Base-by-base conservation (phyloP, 306 rosid species). In the Gastrolobium villosum region DNA sequence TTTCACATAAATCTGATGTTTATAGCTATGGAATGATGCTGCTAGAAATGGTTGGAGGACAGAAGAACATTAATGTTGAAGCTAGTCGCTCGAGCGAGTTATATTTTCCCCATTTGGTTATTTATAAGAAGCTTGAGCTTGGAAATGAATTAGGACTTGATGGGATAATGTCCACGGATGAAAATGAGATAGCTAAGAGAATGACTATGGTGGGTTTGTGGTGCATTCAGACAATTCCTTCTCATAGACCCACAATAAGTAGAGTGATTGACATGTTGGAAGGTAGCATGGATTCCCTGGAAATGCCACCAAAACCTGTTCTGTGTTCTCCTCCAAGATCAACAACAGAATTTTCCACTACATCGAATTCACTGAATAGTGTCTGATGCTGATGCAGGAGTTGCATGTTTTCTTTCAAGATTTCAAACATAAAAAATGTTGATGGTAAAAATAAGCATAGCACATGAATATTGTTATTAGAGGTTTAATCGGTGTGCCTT, bases 251-350 rank as follows among this genome's bases (percentile, higher is more conserved):
- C 13, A 84, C 87, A 10, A 88, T 86, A 30, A 84, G 66, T 76
- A 79, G 3, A 59, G 90, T 88, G 65, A 86, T 88, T 76, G 92
- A 86, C 35, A 83, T 88, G 92, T 60, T 88, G 66, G 79, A 79
- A 77, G 87, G 79, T 65, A 79, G 40, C 69, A 4, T 64, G 39
- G 88, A 86, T 14, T 78, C 85, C 2, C 62, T 86, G 76, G 85
- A 82, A 37, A 77, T 80, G 65, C 92, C 90, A 76, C 92, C 90
- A 53, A 88, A 74, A 76, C 92, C 92, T 64, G 30, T 66, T 7
- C 13, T 88, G 36, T 57, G 10, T 76, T 59, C 85, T 81, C 81
- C 87, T 74, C 74, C 82, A 30, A 71, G 78, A 70, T 65, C 84
- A 65, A 11, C 72, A 14, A 7, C 77, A 41, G 69, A 75, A 41